These are phyloP conservation scores for Cutaneotrichosporon cyanovorans DNA, from an alignment of 1,284 basidiomycete genomes.

Conservation along the genomic window DNA sequence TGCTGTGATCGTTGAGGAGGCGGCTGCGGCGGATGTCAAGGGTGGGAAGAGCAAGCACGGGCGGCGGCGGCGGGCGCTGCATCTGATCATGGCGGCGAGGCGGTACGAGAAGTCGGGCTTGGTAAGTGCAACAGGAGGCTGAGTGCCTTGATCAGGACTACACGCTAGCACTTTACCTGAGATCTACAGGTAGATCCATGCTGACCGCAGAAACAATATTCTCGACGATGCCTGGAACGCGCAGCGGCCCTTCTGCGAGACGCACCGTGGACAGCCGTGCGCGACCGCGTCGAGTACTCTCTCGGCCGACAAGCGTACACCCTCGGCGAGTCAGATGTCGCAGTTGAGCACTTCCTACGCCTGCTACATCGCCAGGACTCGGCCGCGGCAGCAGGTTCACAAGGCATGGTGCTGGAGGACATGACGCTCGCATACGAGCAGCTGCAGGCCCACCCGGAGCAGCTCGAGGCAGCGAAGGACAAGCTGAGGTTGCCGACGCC, in stretches of 20 bases:
- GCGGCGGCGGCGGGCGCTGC: conserved; percentile 46
- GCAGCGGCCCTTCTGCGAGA: conserved; percentile 40
- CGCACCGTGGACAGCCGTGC: conserved; percentile 46
- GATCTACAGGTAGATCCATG: neutral
- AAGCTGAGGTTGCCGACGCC: conserved; percentile 34
- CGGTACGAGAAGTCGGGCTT: conserved; percentile 51
- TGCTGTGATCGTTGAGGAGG: conserved; percentile 51
- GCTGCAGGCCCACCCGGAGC: conserved; percentile 30
- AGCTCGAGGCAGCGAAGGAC: conserved; percentile 21
- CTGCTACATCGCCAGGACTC: conserved; percentile 40
- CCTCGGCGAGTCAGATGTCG: conserved; percentile 46
- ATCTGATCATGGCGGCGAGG: conserved; percentile 49
- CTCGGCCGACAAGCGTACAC: conserved; percentile 51
- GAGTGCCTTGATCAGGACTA: too few relatives aligned
- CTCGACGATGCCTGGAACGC: conserved; percentile 44
- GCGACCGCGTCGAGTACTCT: conserved; percentile 49
- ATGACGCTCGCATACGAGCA: conserved; percentile 48
- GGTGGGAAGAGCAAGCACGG: conserved; percentile 27
- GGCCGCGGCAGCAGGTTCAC: conserved; percentile 26
- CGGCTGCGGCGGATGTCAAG: conserved; percentile 46
- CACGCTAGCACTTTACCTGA: too few relatives aligned
- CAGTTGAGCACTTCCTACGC: conserved; percentile 47
- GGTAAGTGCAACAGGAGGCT: conserved; percentile 44
- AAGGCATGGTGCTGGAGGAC: conserved; percentile 47
- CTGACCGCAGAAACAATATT: conserved; percentile 44